Evolutionary conservation across 2,329 filamentous ascomycete genomes (phyloP), one percentile per base, ranked within the genome.

Genomic region (Trichoderma sp.): DNA sequence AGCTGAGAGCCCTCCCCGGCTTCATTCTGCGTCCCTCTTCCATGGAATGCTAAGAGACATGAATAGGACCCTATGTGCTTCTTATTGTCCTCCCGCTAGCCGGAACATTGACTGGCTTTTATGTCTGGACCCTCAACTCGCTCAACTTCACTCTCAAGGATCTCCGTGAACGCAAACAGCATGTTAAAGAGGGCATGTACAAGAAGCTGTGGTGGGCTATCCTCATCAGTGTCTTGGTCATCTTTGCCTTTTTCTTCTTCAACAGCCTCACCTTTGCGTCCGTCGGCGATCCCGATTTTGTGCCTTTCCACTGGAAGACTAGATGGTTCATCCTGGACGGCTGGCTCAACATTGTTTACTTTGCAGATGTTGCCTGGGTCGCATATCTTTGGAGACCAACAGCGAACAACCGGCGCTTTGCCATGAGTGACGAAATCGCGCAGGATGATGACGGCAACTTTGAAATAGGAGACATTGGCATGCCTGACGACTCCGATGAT

Each of bases 171-270:
- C 90, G 95, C 72, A 97, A 97, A 80, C 95, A 99, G 80, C 90
- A 92, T 74, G 90, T 91, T 74, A 99, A 99, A 78, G 93, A 94
- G 57, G 80, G 87, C 80, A 99, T 99, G 96, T 99, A 98, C 81
- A 94, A 92, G 81, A 97, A 96, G 79, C 88, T 99, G 15, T 99
- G 96, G 94, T 99, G 94, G 94, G 94, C 93, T 78, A 97, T 99
- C 69, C 84, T 99, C 54, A 84, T 88, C 71, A 97, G 92, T 77
- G 97, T 99, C 76, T 82, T 98, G 58, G 92, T 98, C 73, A 97
- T 98, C 73, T 99, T 99, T 74, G 93, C 86, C 67, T 99, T 99
- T 83, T 97, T 99, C 84, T 98, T 99, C 84, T 90, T 98, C 83
- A 98, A 97, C 84, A 96, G 92, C 73, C 93, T 97, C 80, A 93